A percentile compares a stretch with the other conserved stretches of the same genome.
phyloP scores from a whole-genome alignment of 2,329 filamentous ascomycete species.

The Colletotrichum sp. region DNA sequence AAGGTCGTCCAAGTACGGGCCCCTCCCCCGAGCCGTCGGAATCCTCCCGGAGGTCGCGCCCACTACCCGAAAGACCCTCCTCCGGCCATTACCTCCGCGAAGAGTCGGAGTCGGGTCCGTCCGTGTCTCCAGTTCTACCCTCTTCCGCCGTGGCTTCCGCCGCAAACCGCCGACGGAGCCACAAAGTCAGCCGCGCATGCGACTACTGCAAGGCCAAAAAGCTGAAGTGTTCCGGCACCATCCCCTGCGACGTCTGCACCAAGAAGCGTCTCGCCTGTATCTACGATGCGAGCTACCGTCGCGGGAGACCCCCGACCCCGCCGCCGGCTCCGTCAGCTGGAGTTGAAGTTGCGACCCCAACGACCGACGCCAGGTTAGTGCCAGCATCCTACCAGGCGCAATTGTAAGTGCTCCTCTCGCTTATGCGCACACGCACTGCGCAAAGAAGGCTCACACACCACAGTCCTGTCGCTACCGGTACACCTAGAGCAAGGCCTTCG shows the following conservation, averaged over 20 bases:
- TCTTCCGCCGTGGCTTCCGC: background rate
- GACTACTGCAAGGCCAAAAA: slow-evolving; percentile 43
- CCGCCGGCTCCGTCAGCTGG: slow-evolving; percentile 18
- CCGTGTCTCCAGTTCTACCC: background rate
- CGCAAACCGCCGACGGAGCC: slow-evolving; percentile 11
- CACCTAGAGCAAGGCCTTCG: background rate
- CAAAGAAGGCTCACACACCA: background rate
- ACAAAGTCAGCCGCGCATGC: slow-evolving; percentile 42
- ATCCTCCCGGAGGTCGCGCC: background rate
- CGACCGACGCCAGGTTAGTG: background rate
- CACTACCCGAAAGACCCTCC: background rate
- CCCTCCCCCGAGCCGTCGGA: background rate
- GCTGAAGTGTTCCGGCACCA: slow-evolving; percentile 38
- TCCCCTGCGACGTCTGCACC: slow-evolving; percentile 37
- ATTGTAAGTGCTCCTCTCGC: background rate
- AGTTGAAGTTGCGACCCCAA: background rate
- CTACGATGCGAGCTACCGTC: slow-evolving; percentile 39
- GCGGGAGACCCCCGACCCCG: slow-evolving; percentile 41
- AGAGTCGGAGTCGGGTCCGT: background rate
- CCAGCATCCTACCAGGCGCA: background rate
- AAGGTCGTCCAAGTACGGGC: background rate
- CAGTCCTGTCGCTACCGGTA: background rate
- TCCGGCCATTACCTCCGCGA: background rate
- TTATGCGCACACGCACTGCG: background rate
- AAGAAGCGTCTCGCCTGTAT: slow-evolving; percentile 32